Evolutionary conservation across 495 filamentous ascomycete species (phyloP).

Genomic region (Evansstolkia leycettana): DNA sequence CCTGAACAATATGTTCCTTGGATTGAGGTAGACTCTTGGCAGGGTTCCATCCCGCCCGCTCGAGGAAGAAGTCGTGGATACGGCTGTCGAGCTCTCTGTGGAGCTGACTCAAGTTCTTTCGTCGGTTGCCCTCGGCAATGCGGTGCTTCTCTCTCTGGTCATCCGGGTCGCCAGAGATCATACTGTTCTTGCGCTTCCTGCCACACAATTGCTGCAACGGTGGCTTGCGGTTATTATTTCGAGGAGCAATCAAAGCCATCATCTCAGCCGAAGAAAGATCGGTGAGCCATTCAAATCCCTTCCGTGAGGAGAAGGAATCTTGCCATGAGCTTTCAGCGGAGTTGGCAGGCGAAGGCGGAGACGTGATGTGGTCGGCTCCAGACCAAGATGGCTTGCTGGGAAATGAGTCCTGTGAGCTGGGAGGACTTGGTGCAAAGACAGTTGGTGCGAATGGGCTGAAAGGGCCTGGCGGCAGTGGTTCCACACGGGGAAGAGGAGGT

Average conservation of each 20-base stretch:
- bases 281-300: constrained; percentile 23
- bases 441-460: constrained; percentile 29
- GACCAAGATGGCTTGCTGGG: constrained; percentile 27
- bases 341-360: constrained; percentile 31
- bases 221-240: constrained; percentile 31
- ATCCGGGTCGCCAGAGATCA: constrained; percentile 22
- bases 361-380: constrained; percentile 17
- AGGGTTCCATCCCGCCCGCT: constrained; percentile 34
- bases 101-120: constrained; percentile 32
- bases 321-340: constrained; percentile 32
- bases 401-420: constrained; percentile 24
- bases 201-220: constrained; percentile 35
- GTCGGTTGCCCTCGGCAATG: constrained; percentile 33
- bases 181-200: constrained; percentile 33
- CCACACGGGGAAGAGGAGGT: constrained; percentile 30
- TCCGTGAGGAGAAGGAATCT: constrained; percentile 23
- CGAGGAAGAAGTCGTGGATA: constrained; percentile 32
- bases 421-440: constrained; percentile 22
- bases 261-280: constrained; percentile 24
- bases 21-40: constrained; percentile 33
- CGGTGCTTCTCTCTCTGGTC: constrained; percentile 36
- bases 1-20: constrained; percentile 37
- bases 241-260: constrained; percentile 25
- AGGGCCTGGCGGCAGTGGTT: constrained; percentile 29
- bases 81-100: constrained; percentile 29